Evolutionary conservation across 1,139 yeast genomes (phyloP), one percentile per base, ranked within the genome.

Genomic region (Yamadazyma blattariae): DNA sequence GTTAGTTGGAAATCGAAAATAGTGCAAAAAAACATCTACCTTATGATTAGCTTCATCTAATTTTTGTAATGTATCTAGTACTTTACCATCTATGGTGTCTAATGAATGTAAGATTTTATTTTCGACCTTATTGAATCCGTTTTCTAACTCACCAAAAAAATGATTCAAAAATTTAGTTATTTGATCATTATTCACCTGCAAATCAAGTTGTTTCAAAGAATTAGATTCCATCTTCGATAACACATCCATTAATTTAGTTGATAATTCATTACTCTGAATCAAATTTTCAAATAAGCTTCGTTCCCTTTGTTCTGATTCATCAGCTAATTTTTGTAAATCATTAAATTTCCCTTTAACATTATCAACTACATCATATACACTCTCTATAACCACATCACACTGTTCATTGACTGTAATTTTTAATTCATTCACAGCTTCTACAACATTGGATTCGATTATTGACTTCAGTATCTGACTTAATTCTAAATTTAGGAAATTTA

Each of bases 401-500:
- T 34, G 30, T 8, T 28, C 29, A 3, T 37, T 34, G 13, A 47
- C 25, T 13, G 37, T 22, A 6, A 38, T 25, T 14, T 32, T 29
- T 11, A 48, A 32, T 2, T 37, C 25, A n/a, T 20, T 17, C 2
- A 43, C 35, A 6, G 27, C 33, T 3, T 29, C 35, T 11, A 36
- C 25, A 23, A 36, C 25, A n/a, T 22, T 18, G 3, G 28, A 16
- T 2, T 35, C 30, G 5, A 29, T 7, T 7, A 32, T 11, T 9
- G 20, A 19, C 13, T 29, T 25, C 29, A 26, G 32, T 2, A 50
- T 18, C 11, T 43, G 38, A n/a, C 29, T 25, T 13, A 52, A 4
- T 30, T 48, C 46, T 5, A 13, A 11, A 8, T 32, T 38, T 9
- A 49, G 31, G 26, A 43, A 41, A 22, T 40, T 41, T 20, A 51